Percentiles rank a stretch among this genome's conserved stretches.
Evolutionary conservation across 2,329 filamentous ascomycete genomes (phyloP).

Genomic region (Hymenoscyphus albidus): DNA sequence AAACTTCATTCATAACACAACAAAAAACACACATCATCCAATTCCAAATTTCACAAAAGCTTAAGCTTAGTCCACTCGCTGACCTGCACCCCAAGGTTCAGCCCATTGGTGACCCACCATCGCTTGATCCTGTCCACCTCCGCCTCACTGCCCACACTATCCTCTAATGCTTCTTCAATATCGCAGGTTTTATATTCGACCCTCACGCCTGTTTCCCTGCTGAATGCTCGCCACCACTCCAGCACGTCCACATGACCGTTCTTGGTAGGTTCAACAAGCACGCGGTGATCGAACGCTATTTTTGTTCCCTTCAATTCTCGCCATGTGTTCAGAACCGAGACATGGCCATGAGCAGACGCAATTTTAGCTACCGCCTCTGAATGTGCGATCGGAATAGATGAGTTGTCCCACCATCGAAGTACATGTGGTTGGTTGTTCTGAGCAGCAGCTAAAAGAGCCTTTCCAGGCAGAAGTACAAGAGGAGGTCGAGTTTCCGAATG

Average conservation of each 20-base stretch:
- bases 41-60: slow-evolving; percentile 20
- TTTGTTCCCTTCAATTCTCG: slow-evolving; percentile 68
- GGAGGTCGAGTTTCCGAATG: slow-evolving; percentile 31
- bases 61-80: slow-evolving; percentile 72
- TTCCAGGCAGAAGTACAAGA: slow-evolving; percentile 71
- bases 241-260: slow-evolving; percentile 80
- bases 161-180: slow-evolving; percentile 90
- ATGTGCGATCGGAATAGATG: slow-evolving; percentile 73
- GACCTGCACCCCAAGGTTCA: slow-evolving; percentile 65
- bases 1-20: no score
- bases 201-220: slow-evolving; percentile 51
- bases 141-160: slow-evolving; percentile 59
- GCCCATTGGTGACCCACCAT: slow-evolving; percentile 81
- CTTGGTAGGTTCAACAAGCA: slow-evolving; percentile 81
- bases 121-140: slow-evolving; percentile 69
- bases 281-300: slow-evolving; percentile 75
- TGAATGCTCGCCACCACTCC: slow-evolving; percentile 81
- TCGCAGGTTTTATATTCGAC: slow-evolving; percentile 95
- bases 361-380: slow-evolving; percentile 80
- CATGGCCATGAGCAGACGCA: slow-evolving; percentile 80
- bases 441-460: slow-evolving; percentile 77
- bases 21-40: background rate
- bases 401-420: slow-evolving; percentile 84
- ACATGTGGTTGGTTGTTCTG: slow-evolving; percentile 76
- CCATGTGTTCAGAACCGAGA: slow-evolving; percentile 81